Base-by-base conservation (phyloP, 441 rosid species). In the Eutrema salsugineum region DNA sequence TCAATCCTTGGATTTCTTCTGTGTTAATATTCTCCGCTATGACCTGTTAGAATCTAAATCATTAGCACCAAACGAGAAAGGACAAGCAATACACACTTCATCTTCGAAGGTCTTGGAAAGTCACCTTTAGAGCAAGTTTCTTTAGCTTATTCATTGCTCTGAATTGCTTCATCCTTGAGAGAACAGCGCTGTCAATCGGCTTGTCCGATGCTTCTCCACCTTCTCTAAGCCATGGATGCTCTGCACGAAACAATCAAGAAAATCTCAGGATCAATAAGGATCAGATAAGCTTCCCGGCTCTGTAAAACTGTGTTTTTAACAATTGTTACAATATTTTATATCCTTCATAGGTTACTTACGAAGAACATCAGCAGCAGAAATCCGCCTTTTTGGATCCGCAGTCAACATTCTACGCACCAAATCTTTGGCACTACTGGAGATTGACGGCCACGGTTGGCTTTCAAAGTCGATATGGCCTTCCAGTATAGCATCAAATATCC, bases 81-180 rank as follows among this genome's bases (percentile, higher is more conserved):
- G 24, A 40, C 38, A 16, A 61, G 27, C 39, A 71, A 15, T n/a
- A 42, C 68, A 66, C 63, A 65, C 15, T 58, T 51, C 49, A 20
- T 49, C 57, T 42, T 44, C 54, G 6, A 33, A 66, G 33, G 8
- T 51, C 17, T 24, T 17, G 44, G 46, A 74, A 74, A 35, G 24
- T 63, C 54, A 81, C 91, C 86, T 87, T 87, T 66, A 87, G 40
- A 33, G 92, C 92, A 49, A 87, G 89, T 72, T 85, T 85, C 83
- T 87, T 87, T 10, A 87, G 80, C 79, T 87, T 84, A 78, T 87
- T 87, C 92, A 87, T 87, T 32, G 84, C 87, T 75, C 92, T 78
- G 69, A 87, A 87, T 47, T 87, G 92, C 78, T 87, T 87, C 92
- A 87, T 85, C 77, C 92, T 87, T 28, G 87, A 83, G 57, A 87